These are phyloP conservation scores for Irpex rosettiformis DNA, from an alignment of 1,284 basidiomycete genomes.

Conservation along the genomic window DNA sequence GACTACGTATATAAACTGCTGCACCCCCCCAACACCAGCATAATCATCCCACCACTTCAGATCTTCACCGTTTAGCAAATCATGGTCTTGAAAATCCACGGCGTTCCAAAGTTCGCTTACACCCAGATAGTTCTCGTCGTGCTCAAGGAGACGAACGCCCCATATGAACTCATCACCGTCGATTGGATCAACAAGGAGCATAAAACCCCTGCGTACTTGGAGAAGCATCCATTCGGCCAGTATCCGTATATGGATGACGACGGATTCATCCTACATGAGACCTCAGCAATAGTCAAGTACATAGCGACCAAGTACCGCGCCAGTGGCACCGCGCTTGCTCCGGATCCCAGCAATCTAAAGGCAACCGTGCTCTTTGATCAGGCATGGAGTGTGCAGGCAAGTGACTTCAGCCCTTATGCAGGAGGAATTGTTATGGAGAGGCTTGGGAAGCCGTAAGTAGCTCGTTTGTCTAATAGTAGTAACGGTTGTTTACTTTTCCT, in stretches of 20 bases:
- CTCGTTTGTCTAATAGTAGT: no score
- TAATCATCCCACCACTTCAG: no score
- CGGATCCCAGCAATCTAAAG: slow-evolving; percentile 27
- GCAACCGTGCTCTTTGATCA: slow-evolving; percentile 50
- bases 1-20: no score
- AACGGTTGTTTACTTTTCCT: no score
- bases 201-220: slow-evolving; percentile 40
- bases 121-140: slow-evolving; percentile 43
- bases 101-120: slow-evolving; percentile 39
- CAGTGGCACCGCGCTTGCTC: slow-evolving; percentile 33
- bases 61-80: no score
- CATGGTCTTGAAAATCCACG: slow-evolving; percentile 54
- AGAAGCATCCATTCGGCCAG: slow-evolving; percentile 62
- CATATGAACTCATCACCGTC: slow-evolving; percentile 44
- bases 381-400: slow-evolving; percentile 48
- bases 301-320: slow-evolving; percentile 40
- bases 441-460: slow-evolving; percentile 42
- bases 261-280: slow-evolving; percentile 45
- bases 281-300: slow-evolving; percentile 51
- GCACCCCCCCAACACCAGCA: no score
- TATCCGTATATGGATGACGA: slow-evolving; percentile 59
- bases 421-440: slow-evolving; percentile 38
- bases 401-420: slow-evolving; percentile 48
- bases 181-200: slow-evolving; percentile 43
- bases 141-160: slow-evolving; percentile 49